Conservation (phyloP, 305 asterid species). For the Fraxinus latifolia region DNA sequence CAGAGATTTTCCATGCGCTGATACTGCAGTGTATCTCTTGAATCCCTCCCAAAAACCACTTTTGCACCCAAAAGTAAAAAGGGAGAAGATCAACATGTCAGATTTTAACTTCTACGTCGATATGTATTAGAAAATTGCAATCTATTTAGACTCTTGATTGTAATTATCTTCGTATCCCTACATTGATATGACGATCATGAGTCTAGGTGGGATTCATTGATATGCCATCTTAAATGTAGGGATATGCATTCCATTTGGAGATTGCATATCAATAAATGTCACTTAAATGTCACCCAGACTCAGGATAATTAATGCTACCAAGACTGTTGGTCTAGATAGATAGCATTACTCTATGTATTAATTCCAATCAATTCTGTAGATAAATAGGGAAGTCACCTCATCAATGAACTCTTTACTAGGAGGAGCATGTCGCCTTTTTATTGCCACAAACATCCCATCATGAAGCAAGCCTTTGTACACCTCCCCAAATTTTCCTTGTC, state of each 20-base stretch:
- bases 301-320: not conserved
- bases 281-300: not conserved
- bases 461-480: constrained; percentile 86
- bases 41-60: not conserved
- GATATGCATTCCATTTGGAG: not conserved
- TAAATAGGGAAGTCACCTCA: constrained; percentile 45
- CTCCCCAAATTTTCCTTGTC: constrained; percentile 86
- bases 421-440: constrained; percentile 58
- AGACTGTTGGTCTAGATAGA: not conserved
- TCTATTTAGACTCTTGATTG: not conserved
- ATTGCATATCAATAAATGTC: not conserved
- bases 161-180: not conserved
- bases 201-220: not conserved
- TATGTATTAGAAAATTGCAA: not conserved
- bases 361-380: not conserved
- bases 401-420: constrained; percentile 65
- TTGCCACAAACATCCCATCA: constrained; percentile 86
- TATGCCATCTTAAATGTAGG: not conserved
- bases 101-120: not conserved
- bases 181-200: not conserved
- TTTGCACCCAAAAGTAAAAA: not conserved
- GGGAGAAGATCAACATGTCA: not conserved
- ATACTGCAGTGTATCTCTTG: not conserved
- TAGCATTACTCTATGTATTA: not conserved
- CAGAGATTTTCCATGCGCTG: not conserved